Evolutionary conservation across 768 basidiomycete species (phyloP), one percentile per base, ranked within the genome.

Genomic region (Tremella mesenterica): DNA sequence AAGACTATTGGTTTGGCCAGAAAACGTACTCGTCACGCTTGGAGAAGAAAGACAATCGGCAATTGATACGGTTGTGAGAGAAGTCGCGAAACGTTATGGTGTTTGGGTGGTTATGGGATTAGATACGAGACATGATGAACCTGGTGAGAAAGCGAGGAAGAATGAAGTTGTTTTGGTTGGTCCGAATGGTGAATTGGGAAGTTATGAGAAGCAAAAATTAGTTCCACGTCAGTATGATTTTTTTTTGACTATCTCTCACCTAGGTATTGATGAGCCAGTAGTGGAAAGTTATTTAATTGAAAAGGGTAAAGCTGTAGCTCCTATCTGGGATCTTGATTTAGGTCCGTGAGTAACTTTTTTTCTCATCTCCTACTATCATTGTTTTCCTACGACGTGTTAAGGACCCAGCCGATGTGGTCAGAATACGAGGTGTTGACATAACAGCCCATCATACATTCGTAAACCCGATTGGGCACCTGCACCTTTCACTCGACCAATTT

Each of bases 121-220:
- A 7, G 54, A 56, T 8, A 39, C 45, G 39, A n/a, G 6, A 20
- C 31, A 14, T 38, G 34, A 30, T 18, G 13, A 41, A 52, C n/a
- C n/a, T n/a, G 14, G 38, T 41, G 8, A 36, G 33, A n/a, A 14
- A 41, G 38, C n/a, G 21, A 43, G 33, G 53, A 56, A 21, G 6
- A 59, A 59, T 20, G 53, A 54, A 47, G 57, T 43, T 18, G 39
- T 59, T 2, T 25, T 59, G 5, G 21, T 59, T 18, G 53, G 54
- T 2, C 53, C 58, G 8, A 39, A 56, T 20, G 54, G 58, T 3
- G 41, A 44, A 1, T 12, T 50, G 16, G 54, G 53, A 9, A 47
- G 31, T 10, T 59, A 59, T 25, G 54, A 29, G 18, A 59, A 59
- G 45, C 54, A 47, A 29, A 39, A n/a, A 14, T 45, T 52, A 14